Conservation (phyloP, 345 rosid species). For the Rhodamnia rubescens region DNA sequence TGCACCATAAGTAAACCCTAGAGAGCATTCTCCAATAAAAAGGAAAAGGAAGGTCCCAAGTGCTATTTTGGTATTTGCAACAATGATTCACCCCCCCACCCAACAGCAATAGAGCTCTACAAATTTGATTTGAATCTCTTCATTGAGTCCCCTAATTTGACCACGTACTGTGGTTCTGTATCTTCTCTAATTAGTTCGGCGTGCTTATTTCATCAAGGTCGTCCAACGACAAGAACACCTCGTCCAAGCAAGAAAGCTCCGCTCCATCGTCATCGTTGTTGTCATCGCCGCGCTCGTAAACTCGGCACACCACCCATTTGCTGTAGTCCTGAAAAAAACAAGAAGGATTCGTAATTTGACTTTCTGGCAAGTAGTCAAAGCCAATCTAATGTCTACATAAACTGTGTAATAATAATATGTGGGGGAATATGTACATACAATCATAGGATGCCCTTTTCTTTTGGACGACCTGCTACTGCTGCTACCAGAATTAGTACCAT, state of each 20-base stretch:
- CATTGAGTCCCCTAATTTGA: neutral
- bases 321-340: constrained; percentile 51
- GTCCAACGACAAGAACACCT: constrained; percentile 85
- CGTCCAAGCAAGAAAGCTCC: constrained; percentile 91
- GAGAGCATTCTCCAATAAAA: neutral
- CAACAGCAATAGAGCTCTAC: neutral
- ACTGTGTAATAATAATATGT: neutral
- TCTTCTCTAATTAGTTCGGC: constrained; percentile 21
- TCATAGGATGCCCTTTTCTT: constrained; percentile 28
- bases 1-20: neutral
- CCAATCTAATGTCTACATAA: too few species aligned
- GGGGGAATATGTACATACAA: constrained; percentile 12
- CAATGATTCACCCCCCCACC: neutral
- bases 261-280: constrained; percentile 24
- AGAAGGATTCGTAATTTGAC: neutral
- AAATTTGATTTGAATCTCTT: constrained; percentile 2
- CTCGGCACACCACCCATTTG: constrained; percentile 88
- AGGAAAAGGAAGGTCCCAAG: neutral
- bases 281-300: constrained; percentile 45
- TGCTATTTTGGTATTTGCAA: neutral
- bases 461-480: constrained; percentile 37
- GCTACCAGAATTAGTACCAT: constrained; percentile 1
- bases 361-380: neutral
- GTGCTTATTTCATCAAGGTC: constrained; percentile 91
- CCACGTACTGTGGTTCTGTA: neutral